Evolutionary conservation across 2,329 filamentous ascomycete genomes (phyloP).

Genomic region (Botrytis tulipae): DNA sequence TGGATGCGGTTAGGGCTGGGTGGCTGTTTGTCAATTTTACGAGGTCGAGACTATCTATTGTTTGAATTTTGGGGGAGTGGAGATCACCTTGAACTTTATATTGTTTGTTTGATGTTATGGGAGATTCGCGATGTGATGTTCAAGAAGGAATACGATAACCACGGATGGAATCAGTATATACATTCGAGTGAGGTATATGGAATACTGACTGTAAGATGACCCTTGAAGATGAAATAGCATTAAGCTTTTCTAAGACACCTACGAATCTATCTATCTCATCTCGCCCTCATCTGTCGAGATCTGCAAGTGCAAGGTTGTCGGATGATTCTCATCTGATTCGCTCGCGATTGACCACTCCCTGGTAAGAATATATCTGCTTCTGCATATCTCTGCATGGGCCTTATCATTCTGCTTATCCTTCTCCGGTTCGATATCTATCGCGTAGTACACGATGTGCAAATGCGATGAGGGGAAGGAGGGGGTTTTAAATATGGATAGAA

Average conservation of each 20-base stretch:
- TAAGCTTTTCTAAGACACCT: neutral
- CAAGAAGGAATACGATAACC: neutral
- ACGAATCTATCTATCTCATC: neutral
- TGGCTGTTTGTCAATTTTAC: neutral
- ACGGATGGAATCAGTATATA: neutral
- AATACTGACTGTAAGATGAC: neutral
- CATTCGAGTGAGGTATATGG: neutral
- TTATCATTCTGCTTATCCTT: constrained; percentile 2
- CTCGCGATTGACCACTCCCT: neutral
- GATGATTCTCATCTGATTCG: neutral
- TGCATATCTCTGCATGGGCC: neutral
- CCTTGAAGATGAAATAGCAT: neutral
- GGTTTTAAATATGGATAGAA: neutral
- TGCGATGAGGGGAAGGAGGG: neutral
- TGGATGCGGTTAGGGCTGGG: neutral
- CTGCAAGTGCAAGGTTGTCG: neutral
- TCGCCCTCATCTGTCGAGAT: neutral
- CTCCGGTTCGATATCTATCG: constrained; percentile 1
- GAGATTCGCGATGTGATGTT: neutral
- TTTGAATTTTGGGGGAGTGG: neutral
- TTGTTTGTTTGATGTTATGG: neutral
- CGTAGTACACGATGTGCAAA: neutral
- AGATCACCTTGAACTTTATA: neutral
- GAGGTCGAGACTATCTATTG: neutral
- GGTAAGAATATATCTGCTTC: neutral